Percentiles rank a stretch among this genome's conserved stretches.
These are phyloP conservation scores for Penicillium soppii DNA, from an alignment of 495 filamentous ascomycete species.

Conservation along the genomic window DNA sequence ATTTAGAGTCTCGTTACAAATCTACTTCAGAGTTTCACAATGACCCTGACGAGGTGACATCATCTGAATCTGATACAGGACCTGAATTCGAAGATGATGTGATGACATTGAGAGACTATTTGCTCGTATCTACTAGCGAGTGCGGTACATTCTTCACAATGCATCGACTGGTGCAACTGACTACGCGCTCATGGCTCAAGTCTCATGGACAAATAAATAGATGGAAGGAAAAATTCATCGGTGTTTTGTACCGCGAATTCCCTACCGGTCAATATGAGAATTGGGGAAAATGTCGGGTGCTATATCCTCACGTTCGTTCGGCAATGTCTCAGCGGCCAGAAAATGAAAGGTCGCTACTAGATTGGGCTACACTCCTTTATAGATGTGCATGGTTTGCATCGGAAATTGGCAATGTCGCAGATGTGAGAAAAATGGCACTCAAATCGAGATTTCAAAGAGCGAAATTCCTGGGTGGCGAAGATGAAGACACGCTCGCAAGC, in stretches of 20 bases:
- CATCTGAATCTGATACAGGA: not conserved
- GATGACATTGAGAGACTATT: not conserved
- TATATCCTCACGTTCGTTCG: not conserved
- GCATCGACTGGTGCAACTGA: slow-evolving; percentile 1
- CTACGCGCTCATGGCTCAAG: not conserved
- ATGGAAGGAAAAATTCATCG: slow-evolving; percentile 1
- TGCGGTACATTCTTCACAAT: not conserved
- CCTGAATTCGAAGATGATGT: not conserved
- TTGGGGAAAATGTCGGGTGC: not conserved
- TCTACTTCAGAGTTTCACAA: not conserved
- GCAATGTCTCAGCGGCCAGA: not conserved
- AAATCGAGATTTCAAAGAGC: not conserved
- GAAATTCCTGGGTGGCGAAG: slow-evolving; percentile 12
- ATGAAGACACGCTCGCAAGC: slow-evolving; percentile 9
- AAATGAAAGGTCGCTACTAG: not conserved
- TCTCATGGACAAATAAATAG: slow-evolving; percentile 30
- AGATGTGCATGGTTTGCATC: not conserved
- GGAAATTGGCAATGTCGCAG: not conserved
- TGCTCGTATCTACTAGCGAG: not conserved
- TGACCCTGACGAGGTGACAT: not conserved
- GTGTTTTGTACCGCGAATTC: not conserved
- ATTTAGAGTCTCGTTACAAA: not conserved
- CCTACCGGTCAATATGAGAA: not conserved
- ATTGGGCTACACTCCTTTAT: slow-evolving; percentile 2
- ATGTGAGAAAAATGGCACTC: not conserved